Conservation (phyloP, 495 filamentous ascomycete species). For the Parathielavia appendiculata region DNA sequence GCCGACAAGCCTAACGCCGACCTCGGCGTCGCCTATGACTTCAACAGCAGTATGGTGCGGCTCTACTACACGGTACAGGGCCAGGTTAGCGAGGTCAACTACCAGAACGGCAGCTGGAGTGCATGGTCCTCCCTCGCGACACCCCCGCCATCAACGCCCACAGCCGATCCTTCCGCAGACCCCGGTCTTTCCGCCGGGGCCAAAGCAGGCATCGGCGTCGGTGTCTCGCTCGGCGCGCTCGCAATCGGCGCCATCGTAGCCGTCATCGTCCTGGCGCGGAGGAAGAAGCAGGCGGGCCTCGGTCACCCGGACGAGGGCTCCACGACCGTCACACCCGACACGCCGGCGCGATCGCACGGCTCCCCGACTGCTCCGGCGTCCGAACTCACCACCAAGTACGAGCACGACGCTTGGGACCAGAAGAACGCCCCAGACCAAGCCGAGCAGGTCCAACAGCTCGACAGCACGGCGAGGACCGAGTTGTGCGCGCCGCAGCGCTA, state of each 20-base stretch:
- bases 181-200: constrained; percentile 32
- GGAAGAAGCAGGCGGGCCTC: constrained; percentile 9
- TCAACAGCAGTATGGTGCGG: constrained; percentile 22
- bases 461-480: constrained; percentile 19
- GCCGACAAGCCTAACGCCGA: constrained; percentile 34
- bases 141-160: not conserved
- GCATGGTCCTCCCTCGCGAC: constrained; percentile 12
- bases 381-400: constrained; percentile 8
- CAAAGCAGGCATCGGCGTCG: constrained; percentile 37
- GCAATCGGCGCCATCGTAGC: constrained; percentile 25
- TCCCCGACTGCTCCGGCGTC: not conserved
- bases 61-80: constrained; percentile 35
- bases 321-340: constrained; percentile 14
- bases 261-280: constrained; percentile 24
- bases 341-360: constrained; percentile 22
- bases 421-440: constrained; percentile 1
- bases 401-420: constrained; percentile 22
- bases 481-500: constrained; percentile 26
- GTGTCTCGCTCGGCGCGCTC: constrained; percentile 31
- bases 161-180: constrained; percentile 1
- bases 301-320: constrained; percentile 9
- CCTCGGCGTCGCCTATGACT: constrained; percentile 28
- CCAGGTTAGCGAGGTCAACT: constrained; percentile 31
- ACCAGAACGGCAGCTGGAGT: constrained; percentile 26
- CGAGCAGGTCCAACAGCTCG: constrained; percentile 23